Percentiles rank a stretch among this genome's conserved stretches.
Conservation (phyloP, 129 eudicot species). For the Escallonia rubra region DNA sequence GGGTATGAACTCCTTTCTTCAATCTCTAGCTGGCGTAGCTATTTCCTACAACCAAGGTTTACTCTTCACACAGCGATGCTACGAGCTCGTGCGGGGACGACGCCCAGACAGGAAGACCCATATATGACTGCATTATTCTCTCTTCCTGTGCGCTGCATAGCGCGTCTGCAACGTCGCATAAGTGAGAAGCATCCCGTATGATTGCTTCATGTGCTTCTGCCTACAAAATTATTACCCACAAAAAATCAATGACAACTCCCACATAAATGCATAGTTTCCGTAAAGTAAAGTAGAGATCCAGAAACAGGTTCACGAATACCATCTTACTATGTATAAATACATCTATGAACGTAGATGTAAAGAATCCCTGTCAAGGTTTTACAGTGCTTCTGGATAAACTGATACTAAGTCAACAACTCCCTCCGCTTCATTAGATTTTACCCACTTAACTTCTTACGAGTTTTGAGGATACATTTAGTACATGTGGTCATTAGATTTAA, state of each 20-base stretch:
- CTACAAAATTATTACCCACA: conserved; percentile 24
- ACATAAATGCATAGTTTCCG: too few species aligned
- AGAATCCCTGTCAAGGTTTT: too few species aligned
- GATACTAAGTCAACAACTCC: too few species aligned
- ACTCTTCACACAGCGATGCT: conserved; percentile 42
- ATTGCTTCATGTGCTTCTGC: conserved; percentile 71
- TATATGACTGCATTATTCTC: conserved; percentile 30
- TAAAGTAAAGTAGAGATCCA: too few species aligned
- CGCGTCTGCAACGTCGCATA: conserved; percentile 70
- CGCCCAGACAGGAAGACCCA: conserved; percentile 69
- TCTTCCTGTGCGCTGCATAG: conserved; percentile 57
- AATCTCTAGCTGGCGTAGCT: not conserved
- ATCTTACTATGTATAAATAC: too few species aligned
- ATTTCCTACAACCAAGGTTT: conserved; percentile 3
- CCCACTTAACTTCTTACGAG: too few species aligned
- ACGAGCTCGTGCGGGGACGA: conserved; percentile 58
- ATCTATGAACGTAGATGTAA: too few species aligned
- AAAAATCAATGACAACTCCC: not conserved
- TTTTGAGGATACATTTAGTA: too few species aligned
- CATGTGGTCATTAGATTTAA: too few species aligned
- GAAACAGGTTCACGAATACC: too few species aligned
- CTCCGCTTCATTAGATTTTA: too few species aligned
- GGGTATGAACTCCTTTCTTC: conserved; percentile 7
- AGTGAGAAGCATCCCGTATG: conserved; percentile 37
- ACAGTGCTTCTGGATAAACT: too few species aligned